Conservation (phyloP, 257 asterid genomes). For the Solanum appendiculatum region DNA sequence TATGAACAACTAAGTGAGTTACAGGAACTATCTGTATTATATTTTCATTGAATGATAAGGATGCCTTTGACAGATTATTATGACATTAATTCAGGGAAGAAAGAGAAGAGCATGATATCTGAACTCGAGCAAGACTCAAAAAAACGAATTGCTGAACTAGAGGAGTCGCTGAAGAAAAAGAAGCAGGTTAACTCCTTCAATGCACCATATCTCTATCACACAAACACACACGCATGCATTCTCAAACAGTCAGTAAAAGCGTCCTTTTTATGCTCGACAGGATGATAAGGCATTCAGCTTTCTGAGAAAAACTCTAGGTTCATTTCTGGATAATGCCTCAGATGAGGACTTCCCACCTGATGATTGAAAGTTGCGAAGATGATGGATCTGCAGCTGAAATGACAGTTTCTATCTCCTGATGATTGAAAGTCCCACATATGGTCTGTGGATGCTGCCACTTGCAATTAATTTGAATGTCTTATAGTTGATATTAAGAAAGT, state of each 20-base stretch:
- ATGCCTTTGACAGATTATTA: not conserved
- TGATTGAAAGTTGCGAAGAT: constrained; percentile 19
- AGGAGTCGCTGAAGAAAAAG: constrained; percentile 93
- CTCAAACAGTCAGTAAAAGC: not conserved
- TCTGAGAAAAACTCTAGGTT: constrained; percentile 71
- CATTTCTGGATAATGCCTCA: constrained; percentile 82
- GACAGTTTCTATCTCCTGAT: not conserved
- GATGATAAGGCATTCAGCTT: constrained; percentile 88
- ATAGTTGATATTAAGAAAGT: not conserved
- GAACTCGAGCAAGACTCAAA: constrained; percentile 62
- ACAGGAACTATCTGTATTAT: not conserved
- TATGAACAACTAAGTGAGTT: constrained; percentile 84
- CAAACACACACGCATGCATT: not conserved
- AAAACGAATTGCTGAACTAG: constrained; percentile 63
- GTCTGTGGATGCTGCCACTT: not conserved
- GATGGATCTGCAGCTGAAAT: not conserved
- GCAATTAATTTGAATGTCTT: not conserved
- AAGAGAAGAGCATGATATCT: constrained; percentile 67
- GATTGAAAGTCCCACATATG: not conserved
- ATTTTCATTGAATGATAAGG: not conserved
- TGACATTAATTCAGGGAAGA: constrained; percentile 54
- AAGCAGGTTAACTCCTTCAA: constrained; percentile 48
- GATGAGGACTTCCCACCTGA: constrained; percentile 88
- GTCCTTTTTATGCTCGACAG: constrained; percentile 31
- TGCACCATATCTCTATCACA: not conserved